Conservation (phyloP, 805 yeast genomes). For the Kazachstania psychrophila region DNA sequence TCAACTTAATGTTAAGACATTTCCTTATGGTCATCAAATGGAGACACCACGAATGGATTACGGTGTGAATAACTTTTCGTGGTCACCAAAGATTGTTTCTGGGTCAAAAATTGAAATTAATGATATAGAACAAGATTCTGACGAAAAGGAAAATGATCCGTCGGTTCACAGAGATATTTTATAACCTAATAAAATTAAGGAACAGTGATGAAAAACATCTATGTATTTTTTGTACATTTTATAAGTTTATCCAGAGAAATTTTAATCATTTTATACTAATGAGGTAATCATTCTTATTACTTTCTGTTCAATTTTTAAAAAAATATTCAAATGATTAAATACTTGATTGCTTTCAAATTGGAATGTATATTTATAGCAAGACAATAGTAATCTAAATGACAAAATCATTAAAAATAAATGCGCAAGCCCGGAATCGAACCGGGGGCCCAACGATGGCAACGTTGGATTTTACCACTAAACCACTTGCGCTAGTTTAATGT, state of each 20-base stretch:
- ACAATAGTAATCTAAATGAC: too few relatives aligned
- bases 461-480: conserved; percentile 14
- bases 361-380: too few relatives aligned
- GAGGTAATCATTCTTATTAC: neutral
- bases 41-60: conserved; percentile 21
- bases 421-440: conserved; percentile 16
- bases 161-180: neutral
- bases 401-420: conserved; percentile 6
- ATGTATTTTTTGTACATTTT: too few relatives aligned
- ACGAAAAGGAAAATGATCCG: neutral
- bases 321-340: too few relatives aligned
- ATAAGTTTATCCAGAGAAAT: too few relatives aligned
- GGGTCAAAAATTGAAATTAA: neutral
- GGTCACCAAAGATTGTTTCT: conserved; percentile 20
- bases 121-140: neutral
- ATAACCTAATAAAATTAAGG: too few relatives aligned
- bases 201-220: too few relatives aligned
- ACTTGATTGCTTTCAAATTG: too few relatives aligned
- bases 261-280: too few relatives aligned
- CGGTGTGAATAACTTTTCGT: conserved; percentile 22
- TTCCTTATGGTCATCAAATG: too few relatives aligned
- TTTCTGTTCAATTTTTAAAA: too few relatives aligned
- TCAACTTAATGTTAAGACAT: neutral
- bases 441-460: conserved; percentile 16
- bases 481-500: conserved; percentile 8